Evolutionary conservation across 1,284 basidiomycete genomes (phyloP), one percentile per base, ranked within the genome.

Genomic region (Papiliotrema flavescens): DNA sequence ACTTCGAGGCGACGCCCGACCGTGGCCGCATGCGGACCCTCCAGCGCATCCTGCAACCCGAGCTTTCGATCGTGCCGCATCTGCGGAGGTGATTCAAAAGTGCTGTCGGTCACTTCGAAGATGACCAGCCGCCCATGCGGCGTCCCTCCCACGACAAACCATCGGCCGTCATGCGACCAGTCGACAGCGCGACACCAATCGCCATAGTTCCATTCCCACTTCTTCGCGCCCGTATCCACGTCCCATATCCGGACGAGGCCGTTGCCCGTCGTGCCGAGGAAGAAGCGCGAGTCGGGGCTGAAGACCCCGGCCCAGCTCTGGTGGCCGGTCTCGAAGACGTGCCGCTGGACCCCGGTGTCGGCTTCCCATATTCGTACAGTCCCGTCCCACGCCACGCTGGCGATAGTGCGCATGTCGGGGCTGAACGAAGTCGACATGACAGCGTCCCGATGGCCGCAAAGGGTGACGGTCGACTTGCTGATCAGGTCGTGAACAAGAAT

Each of bases 271-370:
- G 55, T 54, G n/a, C 51, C 55, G 7, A 50, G 22, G 37, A 57
- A 54, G 20, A 23, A 44, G 17, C 22, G 24, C 19, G 34, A 24
- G 28, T 57, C 52, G 5, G 55, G 55, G 28, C 41, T 49, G 42
- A 57, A 57, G n/a, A 49, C 52, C 11, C 51, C 55, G 8, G 55
- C 37, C 50, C 50, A 56, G 45, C 43, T 56, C 35, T 56, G 55
- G n/a, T 40, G 47, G 20, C 47, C 51, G 26, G 55, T 56, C 19
- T 28, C 20, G 37, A 37, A 56, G 5, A 24, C 39, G n/a, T 40
- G 39, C 13, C 28, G 3, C 24, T 42, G 26, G 32, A 53, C 40
- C 11, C 55, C 55, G 13, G 42, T 51, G 2, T 1, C 35, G 3
- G 26, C 40, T 2, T 49, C 36, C 47, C 48, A 50, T 2, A 53